Base-by-base conservation (phyloP, 2,329 filamentous ascomycete species). In the Apiospora koreana region DNA sequence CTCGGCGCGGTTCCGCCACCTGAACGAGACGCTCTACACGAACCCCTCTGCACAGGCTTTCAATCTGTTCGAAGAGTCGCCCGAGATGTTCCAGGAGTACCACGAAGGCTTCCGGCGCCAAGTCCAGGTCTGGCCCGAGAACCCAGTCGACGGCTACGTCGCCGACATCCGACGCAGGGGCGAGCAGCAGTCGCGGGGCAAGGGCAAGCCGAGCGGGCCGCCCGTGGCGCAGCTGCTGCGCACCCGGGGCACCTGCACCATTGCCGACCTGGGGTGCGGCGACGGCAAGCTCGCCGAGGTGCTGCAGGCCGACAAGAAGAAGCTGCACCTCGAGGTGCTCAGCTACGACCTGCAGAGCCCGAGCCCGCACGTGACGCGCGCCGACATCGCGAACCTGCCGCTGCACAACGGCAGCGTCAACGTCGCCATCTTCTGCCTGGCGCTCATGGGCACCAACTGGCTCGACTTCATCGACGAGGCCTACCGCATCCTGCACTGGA, bases 401-500 rank as follows among this genome's bases (percentile, higher is more conserved):
- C 84, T 97, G 0, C 84, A 85, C 6, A 91, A 95, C 75, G 91
- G 90, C 62, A 90, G 88, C 72, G 91, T 94, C 72, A 94, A 99
- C 80, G 87, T 99, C 6, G 93, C 93, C 66, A 91, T 99, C 75
- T 98, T 98, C 85, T 99, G 96, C 81, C 88, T 99, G 42, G 96
- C 95, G 67, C 89, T 99, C 71, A 99, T 99, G 96, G 96, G 96
- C 78, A 99, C 96, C 69, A 99, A 99, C 83, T 99, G 96, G 95
- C 88, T 97, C 68, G 91, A 94, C 76, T 98, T 99, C 80, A 89
- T 99, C 77, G 96, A 98, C 82, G 96, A 99, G 83, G 95, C 95
- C 18, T 97, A 94, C 85, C 91, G 96, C 69, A 87, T 98, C 68
- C 87, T 99, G 72, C 92, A 94, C 78, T 95, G 94, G 88, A 95